These are phyloP conservation scores for Spencermartinsiella europaea DNA, from an alignment of 805 yeast species.

Conservation along the genomic window DNA sequence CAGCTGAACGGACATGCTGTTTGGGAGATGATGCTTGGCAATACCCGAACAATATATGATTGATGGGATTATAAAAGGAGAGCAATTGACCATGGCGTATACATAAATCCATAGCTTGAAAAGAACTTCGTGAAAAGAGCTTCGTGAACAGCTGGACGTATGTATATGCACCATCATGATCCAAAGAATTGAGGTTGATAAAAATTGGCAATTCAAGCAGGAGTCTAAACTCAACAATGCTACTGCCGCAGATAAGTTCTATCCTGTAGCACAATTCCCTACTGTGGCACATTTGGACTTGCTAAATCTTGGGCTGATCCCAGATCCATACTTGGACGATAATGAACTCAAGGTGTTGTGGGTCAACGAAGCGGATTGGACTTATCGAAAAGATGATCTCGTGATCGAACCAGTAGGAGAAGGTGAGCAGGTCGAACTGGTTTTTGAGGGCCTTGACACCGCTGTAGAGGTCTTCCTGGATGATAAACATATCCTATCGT, in stretches of 20 bases:
- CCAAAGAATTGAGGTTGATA: background rate
- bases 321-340: slow-evolving; percentile 41
- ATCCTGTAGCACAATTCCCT: slow-evolving; percentile 8
- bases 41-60: no score
- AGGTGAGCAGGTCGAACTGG: slow-evolving; percentile 8
- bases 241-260: slow-evolving; percentile 3
- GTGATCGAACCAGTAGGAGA: background rate
- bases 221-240: background rate
- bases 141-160: no score
- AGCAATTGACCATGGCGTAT: no score
- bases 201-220: slow-evolving; percentile 8
- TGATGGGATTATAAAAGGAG: no score
- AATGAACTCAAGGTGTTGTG: slow-evolving; percentile 43
- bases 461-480: slow-evolving; percentile 12
- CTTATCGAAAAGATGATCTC: slow-evolving; percentile 30
- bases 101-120: no score
- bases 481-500: slow-evolving; percentile 29
- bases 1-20: no score
- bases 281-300: slow-evolving; percentile 30
- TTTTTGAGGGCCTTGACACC: slow-evolving; percentile 20
- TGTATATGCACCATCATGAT: no score
- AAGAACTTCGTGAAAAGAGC: no score
- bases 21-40: no score
- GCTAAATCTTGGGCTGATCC: slow-evolving; percentile 34
- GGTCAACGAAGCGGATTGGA: slow-evolving; percentile 47